Conservation (phyloP, 2,329 filamentous ascomycete genomes). For the Nakataea oryzae region DNA sequence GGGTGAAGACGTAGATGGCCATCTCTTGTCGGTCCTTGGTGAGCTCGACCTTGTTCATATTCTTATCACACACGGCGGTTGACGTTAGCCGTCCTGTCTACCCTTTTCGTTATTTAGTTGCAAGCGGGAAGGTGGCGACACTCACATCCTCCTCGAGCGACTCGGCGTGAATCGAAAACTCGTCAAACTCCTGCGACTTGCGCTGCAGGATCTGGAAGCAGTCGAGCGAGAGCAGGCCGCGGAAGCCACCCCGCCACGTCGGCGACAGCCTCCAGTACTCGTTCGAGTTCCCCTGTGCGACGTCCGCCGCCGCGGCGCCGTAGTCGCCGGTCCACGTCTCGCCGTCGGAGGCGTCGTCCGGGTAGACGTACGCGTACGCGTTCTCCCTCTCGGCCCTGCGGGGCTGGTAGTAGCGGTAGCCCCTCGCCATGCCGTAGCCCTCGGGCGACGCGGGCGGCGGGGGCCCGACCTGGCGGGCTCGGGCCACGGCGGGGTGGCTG, state of each 20-base stretch:
- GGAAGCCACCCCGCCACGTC: constrained; percentile 24
- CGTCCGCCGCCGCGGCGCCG: not conserved
- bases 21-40: constrained; percentile 34
- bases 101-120: not conserved
- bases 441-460: not conserved
- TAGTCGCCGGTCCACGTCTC: not conserved
- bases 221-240: constrained; percentile 27
- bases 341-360: not conserved
- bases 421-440: not conserved
- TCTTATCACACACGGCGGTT: constrained; percentile 8
- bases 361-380: not conserved
- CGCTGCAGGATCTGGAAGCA: constrained; percentile 25
- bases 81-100: not conserved
- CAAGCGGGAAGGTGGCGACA: not conserved
- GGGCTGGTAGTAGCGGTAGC: not conserved
- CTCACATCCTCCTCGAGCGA: constrained; percentile 17
- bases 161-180: constrained; percentile 14
- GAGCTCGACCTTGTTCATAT: constrained; percentile 24
- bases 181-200: constrained; percentile 18
- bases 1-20: constrained; percentile 37
- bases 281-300: not conserved
- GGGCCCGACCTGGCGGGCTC: not conserved
- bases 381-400: not conserved
- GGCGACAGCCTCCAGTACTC: constrained; percentile 17
- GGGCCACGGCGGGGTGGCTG: not conserved